Percentiles rank a stretch among this genome's conserved stretches.
These are phyloP conservation scores for Zarea fungicola DNA, from an alignment of 2,329 filamentous ascomycete genomes.

Conservation along the genomic window DNA sequence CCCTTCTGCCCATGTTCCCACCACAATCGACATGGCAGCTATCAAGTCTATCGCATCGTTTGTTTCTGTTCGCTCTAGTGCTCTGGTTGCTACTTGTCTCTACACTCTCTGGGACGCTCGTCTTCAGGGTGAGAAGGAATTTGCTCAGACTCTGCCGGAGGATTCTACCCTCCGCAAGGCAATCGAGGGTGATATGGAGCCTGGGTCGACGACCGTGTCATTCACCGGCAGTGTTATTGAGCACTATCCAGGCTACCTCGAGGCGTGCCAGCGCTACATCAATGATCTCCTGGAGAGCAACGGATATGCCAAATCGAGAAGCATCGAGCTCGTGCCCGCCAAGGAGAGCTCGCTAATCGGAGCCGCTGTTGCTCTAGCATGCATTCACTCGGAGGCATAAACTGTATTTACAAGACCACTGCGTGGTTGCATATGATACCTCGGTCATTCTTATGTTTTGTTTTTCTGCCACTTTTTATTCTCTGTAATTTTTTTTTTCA, in stretches of 20 bases:
- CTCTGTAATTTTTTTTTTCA: conserved; percentile 6
- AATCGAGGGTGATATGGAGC: conserved; percentile 45
- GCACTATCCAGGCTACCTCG: conserved; percentile 65
- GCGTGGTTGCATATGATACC: conserved; percentile 10
- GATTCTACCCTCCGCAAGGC: conserved; percentile 34
- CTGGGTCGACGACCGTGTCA: conserved; percentile 55
- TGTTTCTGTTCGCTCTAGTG: conserved; percentile 53
- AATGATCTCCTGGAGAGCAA: conserved; percentile 47
- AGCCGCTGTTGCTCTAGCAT: conserved; percentile 64
- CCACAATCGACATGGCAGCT: conserved; percentile 42
- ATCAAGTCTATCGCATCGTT: conserved; percentile 49
- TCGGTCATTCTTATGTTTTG: background rate
- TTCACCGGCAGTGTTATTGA: conserved; percentile 79
- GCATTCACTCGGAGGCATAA: conserved; percentile 22
- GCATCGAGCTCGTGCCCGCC: conserved; percentile 61
- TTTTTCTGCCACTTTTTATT: conserved; percentile 8
- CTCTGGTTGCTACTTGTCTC: conserved; percentile 53
- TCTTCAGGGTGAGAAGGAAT: conserved; percentile 39
- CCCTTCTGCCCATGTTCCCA: conserved; percentile 38
- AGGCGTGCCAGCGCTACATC: conserved; percentile 57
- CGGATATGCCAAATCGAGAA: conserved; percentile 30
- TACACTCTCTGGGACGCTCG: conserved; percentile 56
- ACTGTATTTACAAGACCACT: conserved; percentile 10
- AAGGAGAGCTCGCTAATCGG: conserved; percentile 71
- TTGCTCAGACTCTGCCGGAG: conserved; percentile 24